Evolutionary conservation across 2,329 filamentous ascomycete genomes (phyloP).

Genomic region (Tympanopsis confertula): DNA sequence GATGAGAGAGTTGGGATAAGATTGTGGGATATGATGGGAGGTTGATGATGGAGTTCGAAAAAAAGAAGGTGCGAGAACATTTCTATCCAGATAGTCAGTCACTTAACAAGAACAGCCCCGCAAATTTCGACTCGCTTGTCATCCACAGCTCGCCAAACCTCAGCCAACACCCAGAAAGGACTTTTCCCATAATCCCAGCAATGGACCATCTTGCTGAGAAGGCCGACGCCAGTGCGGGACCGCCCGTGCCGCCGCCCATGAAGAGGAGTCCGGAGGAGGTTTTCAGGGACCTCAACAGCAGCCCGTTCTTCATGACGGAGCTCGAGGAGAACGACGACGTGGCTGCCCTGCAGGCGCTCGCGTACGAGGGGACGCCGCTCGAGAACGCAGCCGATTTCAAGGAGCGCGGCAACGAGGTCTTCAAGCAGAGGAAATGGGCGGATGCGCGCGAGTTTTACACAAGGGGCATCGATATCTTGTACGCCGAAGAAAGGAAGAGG

Average conservation of each 20-base stretch:
- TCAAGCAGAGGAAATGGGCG: slow-evolving; percentile 58
- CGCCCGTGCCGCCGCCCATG: neutral
- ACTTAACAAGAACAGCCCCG: too few relatives aligned
- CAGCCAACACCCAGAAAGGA: too few relatives aligned
- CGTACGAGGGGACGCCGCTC: slow-evolving; percentile 79
- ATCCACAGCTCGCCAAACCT: too few relatives aligned
- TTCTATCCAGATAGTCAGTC: too few relatives aligned
- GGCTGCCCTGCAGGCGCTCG: slow-evolving; percentile 78
- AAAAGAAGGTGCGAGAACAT: too few relatives aligned
- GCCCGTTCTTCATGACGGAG: slow-evolving; percentile 91
- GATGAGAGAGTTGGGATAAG: too few relatives aligned
- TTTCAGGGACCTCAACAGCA: slow-evolving; percentile 52
- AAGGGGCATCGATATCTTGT: slow-evolving; percentile 68
- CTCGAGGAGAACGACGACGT: slow-evolving; percentile 75
- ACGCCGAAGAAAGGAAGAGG: slow-evolving; percentile 47
- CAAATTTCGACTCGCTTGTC: too few relatives aligned
- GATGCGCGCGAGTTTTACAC: slow-evolving; percentile 88
- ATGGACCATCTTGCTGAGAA: slow-evolving; percentile 64
- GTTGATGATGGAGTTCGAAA: too few relatives aligned
- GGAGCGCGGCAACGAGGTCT: slow-evolving; percentile 83
- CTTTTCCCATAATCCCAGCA: too few relatives aligned
- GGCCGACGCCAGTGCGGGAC: slow-evolving; percentile 48
- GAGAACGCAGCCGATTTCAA: slow-evolving; percentile 80
- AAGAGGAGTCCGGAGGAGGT: slow-evolving; percentile 45
- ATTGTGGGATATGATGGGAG: too few relatives aligned